Evolutionary conservation across 345 rosid genomes (phyloP).

Genomic region (Linum usitatissimum): DNA sequence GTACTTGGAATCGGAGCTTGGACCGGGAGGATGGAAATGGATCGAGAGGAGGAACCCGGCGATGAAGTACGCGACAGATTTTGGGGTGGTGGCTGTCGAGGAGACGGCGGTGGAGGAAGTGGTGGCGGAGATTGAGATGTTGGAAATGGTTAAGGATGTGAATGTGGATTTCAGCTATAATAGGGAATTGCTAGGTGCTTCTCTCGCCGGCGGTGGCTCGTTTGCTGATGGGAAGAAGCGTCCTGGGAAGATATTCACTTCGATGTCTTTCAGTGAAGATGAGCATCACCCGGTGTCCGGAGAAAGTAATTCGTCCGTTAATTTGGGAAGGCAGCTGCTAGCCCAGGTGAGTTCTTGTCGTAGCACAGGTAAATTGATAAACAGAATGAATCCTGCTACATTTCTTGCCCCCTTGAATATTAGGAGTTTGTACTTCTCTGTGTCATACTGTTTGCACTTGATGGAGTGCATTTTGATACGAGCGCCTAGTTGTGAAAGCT

Average conservation of each 20-base stretch:
- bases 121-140: conserved; percentile 47
- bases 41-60: conserved; percentile 73
- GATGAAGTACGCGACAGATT: conserved; percentile 66
- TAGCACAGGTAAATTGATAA: not conserved
- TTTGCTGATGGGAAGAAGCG: conserved; percentile 57
- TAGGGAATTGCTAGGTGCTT: conserved; percentile 43
- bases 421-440: not conserved
- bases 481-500: not conserved
- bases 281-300: conserved; percentile 22
- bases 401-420: not conserved
- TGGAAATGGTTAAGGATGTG: conserved; percentile 70
- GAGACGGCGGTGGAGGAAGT: conserved; percentile 36
- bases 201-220: conserved; percentile 11
- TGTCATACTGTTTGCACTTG: not conserved
- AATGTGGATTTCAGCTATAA: conserved; percentile 51
- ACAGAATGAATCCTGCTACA: not conserved
- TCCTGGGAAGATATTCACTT: conserved; percentile 78
- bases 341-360: conserved; percentile 34
- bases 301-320: conserved; percentile 51
- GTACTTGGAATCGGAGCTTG: conserved; percentile 45
- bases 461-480: not conserved
- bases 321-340: conserved; percentile 69
- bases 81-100: conserved; percentile 54
- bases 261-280: conserved; percentile 71
- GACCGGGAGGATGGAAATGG: conserved; percentile 76